A percentile compares a stretch with the other conserved stretches of the same genome.
These are phyloP conservation scores for Didymella lethalis DNA, from an alignment of 2,329 filamentous ascomycete species.

Conservation along the genomic window DNA sequence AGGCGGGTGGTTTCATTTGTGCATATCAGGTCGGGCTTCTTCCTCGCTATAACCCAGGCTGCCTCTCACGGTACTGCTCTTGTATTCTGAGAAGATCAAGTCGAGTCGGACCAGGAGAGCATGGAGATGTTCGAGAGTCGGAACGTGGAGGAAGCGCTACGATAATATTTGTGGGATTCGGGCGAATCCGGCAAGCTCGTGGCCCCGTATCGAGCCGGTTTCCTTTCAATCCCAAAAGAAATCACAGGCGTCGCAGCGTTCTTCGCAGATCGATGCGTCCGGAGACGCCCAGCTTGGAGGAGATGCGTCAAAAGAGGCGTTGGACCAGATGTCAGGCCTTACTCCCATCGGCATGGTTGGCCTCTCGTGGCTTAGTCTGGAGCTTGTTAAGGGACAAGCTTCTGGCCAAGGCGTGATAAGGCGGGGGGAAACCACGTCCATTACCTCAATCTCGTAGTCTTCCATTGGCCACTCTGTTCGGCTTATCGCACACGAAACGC, in stretches of 20 bases:
- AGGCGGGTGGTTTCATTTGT: neutral
- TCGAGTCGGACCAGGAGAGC: neutral
- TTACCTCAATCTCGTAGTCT: neutral
- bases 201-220: neutral
- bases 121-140: neutral
- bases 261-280: neutral
- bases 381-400: neutral
- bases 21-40: too few species aligned
- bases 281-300: neutral
- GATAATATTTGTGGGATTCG: neutral
- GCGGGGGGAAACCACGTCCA: neutral
- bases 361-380: neutral
- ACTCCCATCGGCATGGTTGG: neutral
- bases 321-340: neutral
- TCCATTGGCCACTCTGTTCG: neutral
- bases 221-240: neutral
- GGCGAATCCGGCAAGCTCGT: neutral
- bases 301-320: neutral
- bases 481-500: conserved; percentile 2
- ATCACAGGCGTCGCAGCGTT: neutral
- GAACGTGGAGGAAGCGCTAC: neutral
- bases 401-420: conserved; percentile 1
- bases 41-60: neutral
- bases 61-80: neutral
- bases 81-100: neutral